Percentiles rank a stretch among this genome's conserved stretches.
Conservation (phyloP, 768 basidiomycete species). For the Omphalotus guepiniiformis region DNA sequence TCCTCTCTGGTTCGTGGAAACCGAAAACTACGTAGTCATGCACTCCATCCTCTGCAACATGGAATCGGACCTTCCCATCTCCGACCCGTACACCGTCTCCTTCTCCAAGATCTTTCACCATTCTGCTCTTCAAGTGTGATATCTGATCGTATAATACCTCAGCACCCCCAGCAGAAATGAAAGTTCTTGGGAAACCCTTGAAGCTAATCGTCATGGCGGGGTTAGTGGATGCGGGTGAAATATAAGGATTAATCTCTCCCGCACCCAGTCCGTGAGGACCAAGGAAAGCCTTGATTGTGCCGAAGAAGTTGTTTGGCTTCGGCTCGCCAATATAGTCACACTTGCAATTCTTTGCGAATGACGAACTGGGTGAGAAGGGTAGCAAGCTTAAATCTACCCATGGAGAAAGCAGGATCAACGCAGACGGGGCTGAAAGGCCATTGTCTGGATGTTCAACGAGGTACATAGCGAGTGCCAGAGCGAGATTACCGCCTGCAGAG, state of each 20-base stretch:
- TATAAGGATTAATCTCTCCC: conserved; percentile 45
- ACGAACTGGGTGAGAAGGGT: conserved; percentile 34
- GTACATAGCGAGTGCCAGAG: conserved; percentile 57
- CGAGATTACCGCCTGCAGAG: conserved; percentile 75
- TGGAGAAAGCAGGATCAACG: conserved; percentile 51
- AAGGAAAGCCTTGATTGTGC: conserved; percentile 34
- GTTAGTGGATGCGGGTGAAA: conserved; percentile 53
- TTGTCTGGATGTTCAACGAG: conserved; percentile 44
- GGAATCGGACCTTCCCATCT: conserved; percentile 41
- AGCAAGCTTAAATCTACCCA: conserved; percentile 48
- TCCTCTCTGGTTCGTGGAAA: conserved; percentile 52
- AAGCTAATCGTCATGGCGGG: conserved; percentile 37
- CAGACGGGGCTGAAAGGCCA: conserved; percentile 40
- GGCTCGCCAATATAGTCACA: conserved; percentile 36
- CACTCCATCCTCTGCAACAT: conserved; percentile 46
- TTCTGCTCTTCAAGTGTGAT: conserved; percentile 38
- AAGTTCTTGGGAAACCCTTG: conserved; percentile 55
- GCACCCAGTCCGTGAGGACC: conserved; percentile 44
- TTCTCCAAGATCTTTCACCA: conserved; percentile 48
- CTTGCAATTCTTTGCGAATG: conserved; percentile 25
- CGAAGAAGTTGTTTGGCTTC: background rate
- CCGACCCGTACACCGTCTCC: conserved; percentile 32
- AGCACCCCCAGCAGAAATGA: conserved; percentile 53
- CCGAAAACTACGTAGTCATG: conserved; percentile 51
- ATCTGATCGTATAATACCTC: conserved; percentile 57